Evolutionary conservation across 371 early-diverging fungal genomes (phyloP).

Genomic region (Lichtheimia ornata): DNA sequence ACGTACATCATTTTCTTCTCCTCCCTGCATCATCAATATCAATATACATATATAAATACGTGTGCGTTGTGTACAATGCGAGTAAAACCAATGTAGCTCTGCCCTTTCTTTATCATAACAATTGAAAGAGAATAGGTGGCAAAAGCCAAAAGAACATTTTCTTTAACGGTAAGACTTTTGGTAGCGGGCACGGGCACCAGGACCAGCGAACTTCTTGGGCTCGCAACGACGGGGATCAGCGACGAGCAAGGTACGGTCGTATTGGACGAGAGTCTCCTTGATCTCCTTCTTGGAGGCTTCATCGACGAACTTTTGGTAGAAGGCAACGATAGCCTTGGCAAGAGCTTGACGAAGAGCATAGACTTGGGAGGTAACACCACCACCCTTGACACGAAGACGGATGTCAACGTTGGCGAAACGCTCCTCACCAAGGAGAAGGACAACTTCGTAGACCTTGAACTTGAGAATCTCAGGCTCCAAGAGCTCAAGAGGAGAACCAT

Average conservation of each 20-base stretch:
- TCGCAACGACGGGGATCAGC: conserved; percentile 99
- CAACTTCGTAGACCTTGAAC: conserved; percentile 97
- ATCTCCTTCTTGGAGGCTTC: conserved; percentile 99
- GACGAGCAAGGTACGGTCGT: conserved; percentile 97
- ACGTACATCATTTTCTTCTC: no score
- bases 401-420: conserved; percentile 95
- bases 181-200: conserved; percentile 98
- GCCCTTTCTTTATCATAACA: no score
- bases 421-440: conserved; percentile 92
- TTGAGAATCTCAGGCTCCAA: conserved; percentile 93
- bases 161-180: conserved; percentile 94
- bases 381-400: conserved; percentile 94
- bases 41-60: no score
- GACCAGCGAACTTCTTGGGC: conserved; percentile 99
- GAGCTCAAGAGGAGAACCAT: conserved; percentile 94
- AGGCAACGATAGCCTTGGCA: conserved; percentile 97
- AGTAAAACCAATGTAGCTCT: no score
- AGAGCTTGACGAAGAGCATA: conserved; percentile 99
- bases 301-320: conserved; percentile 97
- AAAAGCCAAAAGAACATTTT: conserved; percentile 9
- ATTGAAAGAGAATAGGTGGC: conserved; percentile 6
- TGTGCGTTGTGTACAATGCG: no score
- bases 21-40: no score
- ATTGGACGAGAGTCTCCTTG: conserved; percentile 89
- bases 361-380: conserved; percentile 95